Evolutionary conservation across 768 basidiomycete species (phyloP), one percentile per base, ranked within the genome.

Genomic region (Candolleomyces efflorescens): DNA sequence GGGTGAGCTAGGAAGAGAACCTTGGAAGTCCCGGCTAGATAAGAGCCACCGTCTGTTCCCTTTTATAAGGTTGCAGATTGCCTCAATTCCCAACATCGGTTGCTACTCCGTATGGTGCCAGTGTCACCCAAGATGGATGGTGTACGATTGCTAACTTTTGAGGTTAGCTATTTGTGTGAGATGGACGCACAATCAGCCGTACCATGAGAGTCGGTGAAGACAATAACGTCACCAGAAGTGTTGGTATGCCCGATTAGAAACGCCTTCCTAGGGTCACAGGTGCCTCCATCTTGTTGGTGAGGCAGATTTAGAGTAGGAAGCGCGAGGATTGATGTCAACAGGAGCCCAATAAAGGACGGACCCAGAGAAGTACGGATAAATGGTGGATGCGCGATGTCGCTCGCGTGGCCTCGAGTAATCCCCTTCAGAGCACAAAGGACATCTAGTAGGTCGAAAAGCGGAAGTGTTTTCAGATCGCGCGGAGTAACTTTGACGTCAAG

Each of bases 351-450:
- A 22, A 7, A 36, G 51, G 51, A n/a, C 9, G 26, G 17, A n/a
- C 15, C 18, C 32, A 38, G 51, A 39, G 51, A 53, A 53, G 51
- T 17, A 17, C 51, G 51, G 51, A 53, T n/a, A 53, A 53, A 53
- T 23, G 39, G 49, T 36, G 15, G 12, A 53, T 20, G 36, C 51
- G 51, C 37, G n/a, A 5, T 13, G 9, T 53, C 51, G 51, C 51
- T 53, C 51, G 51, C 51, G 51, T 53, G 51, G 51, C 51, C 13
- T 17, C 32, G 15, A 38, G 15, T 13, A 15, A 18, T 18, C 51
- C 51, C 51, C 37, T 38, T 53, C 5, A 12, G 51, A 39, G 11
- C n/a, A 39, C 51, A 53, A 53, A 37, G 37, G 51, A 22, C 32
- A 12, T 18, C 32, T n/a, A 18, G 32, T 13, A 39, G 32, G 51